Base-by-base conservation (phyloP, 148 eudicot species). In the Cornus florida region DNA sequence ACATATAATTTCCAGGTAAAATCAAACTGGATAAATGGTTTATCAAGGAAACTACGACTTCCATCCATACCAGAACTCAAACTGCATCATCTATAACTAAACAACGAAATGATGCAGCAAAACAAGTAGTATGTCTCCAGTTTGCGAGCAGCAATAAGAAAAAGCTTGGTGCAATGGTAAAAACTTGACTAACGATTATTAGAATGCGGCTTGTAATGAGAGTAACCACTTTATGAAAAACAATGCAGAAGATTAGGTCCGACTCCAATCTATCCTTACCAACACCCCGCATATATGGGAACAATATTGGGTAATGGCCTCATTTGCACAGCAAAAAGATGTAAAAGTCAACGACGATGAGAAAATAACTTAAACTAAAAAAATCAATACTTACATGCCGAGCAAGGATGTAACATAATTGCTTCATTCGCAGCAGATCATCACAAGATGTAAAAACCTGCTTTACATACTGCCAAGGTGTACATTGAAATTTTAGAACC, bases 401-500 rank as follows among this genome's bases (percentile, higher is more conserved):
- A 71, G 91, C 98, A 77, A 96, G 91, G 75, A 96, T 96, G 89
- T 86, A 96, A 80, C 97, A 88, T 71, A 96, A 93, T 76, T 96
- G 98, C 85, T 90, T 89, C 89, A 90, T 93, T 81, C 62, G 78
- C 76, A 82, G 81, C 66, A 83, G 81, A 85, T 96, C 98, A 75
- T 80, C 67, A 75, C 98, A 96, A n/a, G 87, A 74, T 53, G 86
- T 85, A 80, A 96, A 93, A 70, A 93, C 80, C 79, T 92, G 87
- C 84, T 89, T 87, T 76, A 93, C 92, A 86, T 93, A 88, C 99
- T 96, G 95, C 88, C 74, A 87, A 74, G 32, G 74, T 24, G 71
- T 56, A 59, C 28, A 67, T n/a, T 28, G 16, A 38, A 71, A 76
- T 28, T 13, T 81, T 35, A 43, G 38, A 22, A 33, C 14, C 67